phyloP scores from a whole-genome alignment of 2,329 filamentous ascomycete genomes.

The Neocucurbitaria cava region DNA sequence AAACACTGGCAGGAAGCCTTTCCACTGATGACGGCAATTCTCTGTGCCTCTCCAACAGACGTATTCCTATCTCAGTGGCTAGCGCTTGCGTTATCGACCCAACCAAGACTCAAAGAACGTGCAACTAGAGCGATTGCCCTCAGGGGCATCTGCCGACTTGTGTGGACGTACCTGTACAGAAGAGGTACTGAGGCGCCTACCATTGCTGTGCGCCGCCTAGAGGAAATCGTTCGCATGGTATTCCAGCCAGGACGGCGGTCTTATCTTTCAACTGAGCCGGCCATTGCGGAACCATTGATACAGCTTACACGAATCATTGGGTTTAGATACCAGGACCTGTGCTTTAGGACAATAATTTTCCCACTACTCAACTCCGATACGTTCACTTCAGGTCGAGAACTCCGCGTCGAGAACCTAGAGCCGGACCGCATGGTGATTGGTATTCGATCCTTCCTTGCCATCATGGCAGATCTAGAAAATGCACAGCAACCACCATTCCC shows the following conservation, averaged over 20 bases:
- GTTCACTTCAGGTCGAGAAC: slow-evolving; percentile 77
- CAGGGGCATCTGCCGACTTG: slow-evolving; percentile 85
- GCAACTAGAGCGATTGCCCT: slow-evolving; percentile 78
- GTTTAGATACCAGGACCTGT: slow-evolving; percentile 91
- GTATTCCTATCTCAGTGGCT: slow-evolving; percentile 87
- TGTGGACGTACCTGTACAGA: slow-evolving; percentile 95
- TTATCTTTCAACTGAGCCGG: slow-evolving; percentile 80
- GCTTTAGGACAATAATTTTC: slow-evolving; percentile 92
- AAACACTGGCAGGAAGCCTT: slow-evolving; percentile 92
- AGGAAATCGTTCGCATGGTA: slow-evolving; percentile 86
- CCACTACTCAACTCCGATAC: slow-evolving; percentile 91
- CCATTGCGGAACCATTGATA: slow-evolving; percentile 88
- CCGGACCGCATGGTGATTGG: slow-evolving; percentile 98
- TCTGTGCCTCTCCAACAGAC: slow-evolving; percentile 88
- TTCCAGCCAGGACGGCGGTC: slow-evolving; percentile 81
- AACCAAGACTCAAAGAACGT: slow-evolving; percentile 84
- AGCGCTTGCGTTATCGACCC: slow-evolving; percentile 76
- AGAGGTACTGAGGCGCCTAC: slow-evolving; percentile 72
- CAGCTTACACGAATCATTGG: slow-evolving; percentile 95
- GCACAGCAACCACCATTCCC: slow-evolving; percentile 87
- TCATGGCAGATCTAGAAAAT: slow-evolving; percentile 92
- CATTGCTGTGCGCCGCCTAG: slow-evolving; percentile 76
- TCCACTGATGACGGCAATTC: slow-evolving; percentile 82
- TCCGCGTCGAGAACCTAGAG: slow-evolving; percentile 90
- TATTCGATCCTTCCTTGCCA: slow-evolving; percentile 89